These are phyloP conservation scores for Sphaerulina vaccinii DNA, from an alignment of 2,329 filamentous ascomycete species.

Conservation along the genomic window DNA sequence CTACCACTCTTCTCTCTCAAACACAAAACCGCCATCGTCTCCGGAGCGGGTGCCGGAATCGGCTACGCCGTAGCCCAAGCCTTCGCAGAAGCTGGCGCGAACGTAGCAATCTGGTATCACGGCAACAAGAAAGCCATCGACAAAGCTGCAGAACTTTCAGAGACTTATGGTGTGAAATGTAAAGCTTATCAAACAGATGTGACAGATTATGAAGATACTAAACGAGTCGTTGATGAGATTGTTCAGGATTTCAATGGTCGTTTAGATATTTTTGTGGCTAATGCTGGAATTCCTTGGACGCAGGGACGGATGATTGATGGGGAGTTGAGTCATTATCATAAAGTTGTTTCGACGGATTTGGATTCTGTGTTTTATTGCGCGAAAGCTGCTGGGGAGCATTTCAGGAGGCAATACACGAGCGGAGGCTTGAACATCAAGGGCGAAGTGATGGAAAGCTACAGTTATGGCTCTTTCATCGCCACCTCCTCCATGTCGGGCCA, in stretches of 20 bases:
- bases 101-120: slow-evolving; percentile 85
- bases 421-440: too few species aligned
- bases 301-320: too few species aligned
- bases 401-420: slow-evolving; percentile 45
- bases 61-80: slow-evolving; percentile 88
- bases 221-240: slow-evolving; percentile 70
- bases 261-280: slow-evolving; percentile 87
- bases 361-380: slow-evolving; percentile 45
- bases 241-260: slow-evolving; percentile 67
- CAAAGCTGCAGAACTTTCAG: slow-evolving; percentile 19
- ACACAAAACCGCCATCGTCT: slow-evolving; percentile 77
- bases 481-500: slow-evolving; percentile 38
- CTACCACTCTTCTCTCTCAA: too few species aligned
- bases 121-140: slow-evolving; percentile 61
- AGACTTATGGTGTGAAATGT: slow-evolving; percentile 27
- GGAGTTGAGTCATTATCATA: too few species aligned
- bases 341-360: slow-evolving; percentile 46
- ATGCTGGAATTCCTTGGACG: too few species aligned
- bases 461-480: slow-evolving; percentile 53
- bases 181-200: slow-evolving; percentile 68
- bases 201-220: slow-evolving; percentile 64
- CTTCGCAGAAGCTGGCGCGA: slow-evolving; percentile 79
- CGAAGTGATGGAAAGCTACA: too few species aligned
- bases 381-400: slow-evolving; percentile 43
- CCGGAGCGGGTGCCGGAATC: slow-evolving; percentile 80